Evolutionary conservation across 2,329 filamentous ascomycete species (phyloP).

Genomic region (Aspergillus unguis): DNA sequence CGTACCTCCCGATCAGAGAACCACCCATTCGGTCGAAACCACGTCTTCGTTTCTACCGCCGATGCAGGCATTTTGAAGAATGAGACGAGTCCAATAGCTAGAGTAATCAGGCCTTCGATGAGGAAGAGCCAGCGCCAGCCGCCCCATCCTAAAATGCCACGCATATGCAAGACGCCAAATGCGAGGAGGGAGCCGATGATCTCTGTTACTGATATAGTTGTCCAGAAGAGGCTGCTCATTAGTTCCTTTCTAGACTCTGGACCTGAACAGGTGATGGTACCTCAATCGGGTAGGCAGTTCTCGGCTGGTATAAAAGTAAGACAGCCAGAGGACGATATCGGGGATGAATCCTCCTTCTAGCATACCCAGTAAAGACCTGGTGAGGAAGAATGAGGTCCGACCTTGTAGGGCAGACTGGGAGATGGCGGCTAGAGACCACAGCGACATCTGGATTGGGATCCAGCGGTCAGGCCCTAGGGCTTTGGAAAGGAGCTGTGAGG

Average conservation of each 20-base stretch:
- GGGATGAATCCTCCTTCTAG: constrained; percentile 59
- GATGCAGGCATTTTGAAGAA: constrained; percentile 56
- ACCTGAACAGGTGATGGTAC: constrained; percentile 5
- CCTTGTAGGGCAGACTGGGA: constrained; percentile 47
- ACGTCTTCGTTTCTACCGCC: constrained; percentile 52
- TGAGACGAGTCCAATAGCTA: constrained; percentile 52
- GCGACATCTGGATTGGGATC: constrained; percentile 54
- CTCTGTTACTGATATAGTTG: constrained; percentile 47
- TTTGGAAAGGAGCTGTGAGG: constrained; percentile 56
- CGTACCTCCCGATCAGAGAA: constrained; percentile 59
- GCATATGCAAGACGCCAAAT: constrained; percentile 36
- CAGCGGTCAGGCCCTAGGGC: constrained; percentile 54
- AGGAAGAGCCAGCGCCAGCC: constrained; percentile 54
- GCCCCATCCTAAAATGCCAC: constrained; percentile 27
- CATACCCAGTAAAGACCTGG: constrained; percentile 41
- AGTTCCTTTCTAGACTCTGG: not conserved
- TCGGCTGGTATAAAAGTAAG: constrained; percentile 67
- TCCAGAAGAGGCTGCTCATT: constrained; percentile 60
- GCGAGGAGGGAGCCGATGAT: constrained; percentile 37
- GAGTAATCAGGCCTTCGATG: constrained; percentile 55
- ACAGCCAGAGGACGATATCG: constrained; percentile 58
- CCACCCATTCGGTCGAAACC: constrained; percentile 58
- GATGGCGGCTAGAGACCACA: constrained; percentile 50
- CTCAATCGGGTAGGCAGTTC: constrained; percentile 61
- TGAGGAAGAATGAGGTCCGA: constrained; percentile 37